These are phyloP conservation scores for Phytophthora cactorum DNA, from an alignment of 352 stramenopile genomes.

Conservation along the genomic window DNA sequence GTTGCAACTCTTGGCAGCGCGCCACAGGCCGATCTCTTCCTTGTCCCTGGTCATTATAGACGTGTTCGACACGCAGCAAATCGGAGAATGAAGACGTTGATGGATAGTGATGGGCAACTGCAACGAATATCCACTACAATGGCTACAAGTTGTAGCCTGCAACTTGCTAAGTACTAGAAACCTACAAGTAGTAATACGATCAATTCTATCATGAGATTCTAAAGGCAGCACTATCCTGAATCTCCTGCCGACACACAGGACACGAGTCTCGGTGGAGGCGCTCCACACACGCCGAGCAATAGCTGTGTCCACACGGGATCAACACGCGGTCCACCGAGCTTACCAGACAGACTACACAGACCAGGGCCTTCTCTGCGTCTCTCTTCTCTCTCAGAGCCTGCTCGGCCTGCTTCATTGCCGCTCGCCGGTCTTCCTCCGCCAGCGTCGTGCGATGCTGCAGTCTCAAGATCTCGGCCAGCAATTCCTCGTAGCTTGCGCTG, in stretches of 20 bases:
- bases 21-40: constrained; percentile 35
- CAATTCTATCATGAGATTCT: constrained; percentile 40
- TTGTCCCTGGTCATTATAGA: constrained; percentile 17
- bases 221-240: constrained; percentile 42
- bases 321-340: constrained; percentile 59
- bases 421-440: constrained; percentile 49
- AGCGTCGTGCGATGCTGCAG: constrained; percentile 46
- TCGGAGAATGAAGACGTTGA: constrained; percentile 24
- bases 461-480: constrained; percentile 50
- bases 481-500: constrained; percentile 52
- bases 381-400: constrained; percentile 51
- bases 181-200: neutral
- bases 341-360: constrained; percentile 67
- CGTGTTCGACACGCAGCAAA: constrained; percentile 16
- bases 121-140: constrained; percentile 24
- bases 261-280: constrained; percentile 46
- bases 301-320: constrained; percentile 67
- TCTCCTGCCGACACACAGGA: constrained; percentile 52
- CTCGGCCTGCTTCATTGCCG: constrained; percentile 43
- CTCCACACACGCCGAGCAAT: constrained; percentile 55
- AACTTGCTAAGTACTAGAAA: constrained; percentile 11
- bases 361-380: constrained; percentile 53
- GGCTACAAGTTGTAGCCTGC: constrained; percentile 3
- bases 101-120: constrained; percentile 9
- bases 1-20: constrained; percentile 39